Evolutionary conservation across 306 rosid genomes (phyloP).

Genomic region (Lathyrus aphaca): DNA sequence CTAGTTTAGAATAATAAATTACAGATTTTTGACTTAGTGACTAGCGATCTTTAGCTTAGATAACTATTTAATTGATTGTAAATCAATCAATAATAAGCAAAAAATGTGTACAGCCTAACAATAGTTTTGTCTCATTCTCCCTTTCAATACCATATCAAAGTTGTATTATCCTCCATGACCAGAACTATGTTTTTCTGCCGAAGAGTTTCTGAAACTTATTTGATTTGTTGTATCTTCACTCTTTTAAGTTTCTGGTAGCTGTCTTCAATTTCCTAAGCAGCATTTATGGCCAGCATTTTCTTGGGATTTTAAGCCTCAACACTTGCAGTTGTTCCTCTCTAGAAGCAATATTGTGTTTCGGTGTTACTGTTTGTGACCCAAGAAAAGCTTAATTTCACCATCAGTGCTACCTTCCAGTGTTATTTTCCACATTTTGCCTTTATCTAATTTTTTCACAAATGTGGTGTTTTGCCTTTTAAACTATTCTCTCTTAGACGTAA

Average conservation of each 20-base stretch:
- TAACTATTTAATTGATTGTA: conserved; percentile 2
- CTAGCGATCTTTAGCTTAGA: background rate
- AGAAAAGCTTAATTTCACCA: background rate
- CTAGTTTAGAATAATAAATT: background rate
- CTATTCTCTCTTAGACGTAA: background rate
- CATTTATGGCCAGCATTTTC: background rate
- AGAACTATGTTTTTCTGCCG: background rate
- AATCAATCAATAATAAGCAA: background rate
- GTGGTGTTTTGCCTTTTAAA: background rate
- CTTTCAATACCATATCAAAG: background rate
- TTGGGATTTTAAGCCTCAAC: background rate
- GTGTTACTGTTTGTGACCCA: conserved; percentile 1
- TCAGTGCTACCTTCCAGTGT: background rate
- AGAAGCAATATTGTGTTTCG: background rate
- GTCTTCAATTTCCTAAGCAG: background rate
- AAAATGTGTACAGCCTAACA: background rate
- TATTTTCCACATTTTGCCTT: background rate
- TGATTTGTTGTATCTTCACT: background rate
- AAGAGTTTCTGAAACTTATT: background rate
- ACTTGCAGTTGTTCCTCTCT: background rate
- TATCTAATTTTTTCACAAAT: background rate
- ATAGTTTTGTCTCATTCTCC: background rate
- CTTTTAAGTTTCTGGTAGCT: background rate
- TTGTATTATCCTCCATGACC: background rate
- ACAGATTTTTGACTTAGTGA: background rate